Evolutionary conservation across 2,329 filamentous ascomycete species (phyloP).

Genomic region (Calonectria pteridis): DNA sequence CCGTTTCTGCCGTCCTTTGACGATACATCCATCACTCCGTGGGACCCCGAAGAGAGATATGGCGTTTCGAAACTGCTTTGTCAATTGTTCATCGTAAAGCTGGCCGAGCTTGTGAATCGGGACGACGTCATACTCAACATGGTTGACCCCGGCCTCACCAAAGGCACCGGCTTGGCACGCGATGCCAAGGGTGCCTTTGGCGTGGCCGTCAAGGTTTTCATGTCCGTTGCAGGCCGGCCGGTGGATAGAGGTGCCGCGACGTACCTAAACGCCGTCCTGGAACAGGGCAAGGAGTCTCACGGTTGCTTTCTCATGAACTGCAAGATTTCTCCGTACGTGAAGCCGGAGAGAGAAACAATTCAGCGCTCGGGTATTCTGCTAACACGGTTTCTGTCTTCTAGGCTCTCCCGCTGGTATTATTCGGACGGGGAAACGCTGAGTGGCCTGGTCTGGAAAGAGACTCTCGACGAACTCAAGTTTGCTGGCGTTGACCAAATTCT

Average conservation of each 20-base stretch:
- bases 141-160: conserved; percentile 49
- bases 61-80: conserved; percentile 47
- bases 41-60: conserved; percentile 43
- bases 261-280: conserved; percentile 60
- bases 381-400: neutral
- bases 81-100: conserved; percentile 53
- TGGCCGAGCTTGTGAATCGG: conserved; percentile 50
- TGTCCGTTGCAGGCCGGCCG: conserved; percentile 45
- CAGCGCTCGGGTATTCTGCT: neutral
- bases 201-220: conserved; percentile 5
- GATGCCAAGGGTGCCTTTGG: conserved; percentile 25
- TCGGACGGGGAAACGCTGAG: conserved; percentile 25
- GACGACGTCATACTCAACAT: conserved; percentile 53
- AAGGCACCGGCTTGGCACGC: conserved; percentile 41
- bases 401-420: conserved; percentile 36
- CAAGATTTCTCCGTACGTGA: conserved; percentile 44
- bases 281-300: conserved; percentile 63
- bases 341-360: neutral
- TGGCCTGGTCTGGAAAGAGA: conserved; percentile 36
- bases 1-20: conserved; percentile 48
- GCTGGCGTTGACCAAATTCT: conserved; percentile 40
- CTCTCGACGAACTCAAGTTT: conserved; percentile 26
- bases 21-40: conserved; percentile 36
- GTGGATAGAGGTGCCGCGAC: conserved; percentile 57
- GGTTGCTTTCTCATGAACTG: conserved; percentile 64